Evolutionary conservation across 352 stramenopile genomes (phyloP).

Genomic region (Phytophthora pseudosyringae): DNA sequence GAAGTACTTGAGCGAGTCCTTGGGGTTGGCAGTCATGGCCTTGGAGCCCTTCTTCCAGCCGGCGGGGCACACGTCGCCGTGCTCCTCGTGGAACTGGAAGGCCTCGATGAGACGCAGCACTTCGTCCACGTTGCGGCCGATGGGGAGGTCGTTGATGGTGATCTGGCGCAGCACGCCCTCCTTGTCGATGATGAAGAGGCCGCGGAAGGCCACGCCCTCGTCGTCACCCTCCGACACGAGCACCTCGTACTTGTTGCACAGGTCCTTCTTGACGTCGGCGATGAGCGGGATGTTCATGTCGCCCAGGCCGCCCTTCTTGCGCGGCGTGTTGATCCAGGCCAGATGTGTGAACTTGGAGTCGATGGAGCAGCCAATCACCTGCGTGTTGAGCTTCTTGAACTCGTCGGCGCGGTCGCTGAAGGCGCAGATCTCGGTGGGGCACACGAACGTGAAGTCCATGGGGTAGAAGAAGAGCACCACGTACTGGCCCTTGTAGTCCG

Average conservation of each 20-base stretch:
- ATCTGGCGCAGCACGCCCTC: constrained; percentile 85
- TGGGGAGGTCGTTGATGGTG: constrained; percentile 90
- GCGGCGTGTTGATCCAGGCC: constrained; percentile 90
- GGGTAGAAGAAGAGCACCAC: constrained; percentile 94
- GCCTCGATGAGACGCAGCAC: constrained; percentile 91
- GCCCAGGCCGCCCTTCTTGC: constrained; percentile 90
- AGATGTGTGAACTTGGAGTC: constrained; percentile 92
- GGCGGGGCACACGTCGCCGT: constrained; percentile 92
- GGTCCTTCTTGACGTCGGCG: constrained; percentile 89
- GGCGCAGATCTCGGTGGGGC: constrained; percentile 91
- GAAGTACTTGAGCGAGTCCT: constrained; percentile 85
- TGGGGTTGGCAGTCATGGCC: constrained; percentile 85
- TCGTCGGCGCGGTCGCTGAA: constrained; percentile 86
- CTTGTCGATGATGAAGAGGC: constrained; percentile 92
- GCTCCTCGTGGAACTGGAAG: constrained; percentile 92
- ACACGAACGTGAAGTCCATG: constrained; percentile 93
- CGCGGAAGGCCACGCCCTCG: constrained; percentile 84
- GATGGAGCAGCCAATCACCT: constrained; percentile 79
- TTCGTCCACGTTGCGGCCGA: constrained; percentile 92
- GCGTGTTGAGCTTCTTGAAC: constrained; percentile 80
- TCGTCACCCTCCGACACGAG: constrained; percentile 64
- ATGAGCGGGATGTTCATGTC: constrained; percentile 93
- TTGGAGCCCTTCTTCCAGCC: constrained; percentile 92
- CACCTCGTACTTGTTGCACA: constrained; percentile 87
- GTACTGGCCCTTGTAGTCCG: constrained; percentile 91